A percentile compares a stretch with the other conserved stretches of the same genome.
Evolutionary conservation across 495 filamentous ascomycete genomes (phyloP).

Genomic region (Hypoxylon crocopeplum): DNA sequence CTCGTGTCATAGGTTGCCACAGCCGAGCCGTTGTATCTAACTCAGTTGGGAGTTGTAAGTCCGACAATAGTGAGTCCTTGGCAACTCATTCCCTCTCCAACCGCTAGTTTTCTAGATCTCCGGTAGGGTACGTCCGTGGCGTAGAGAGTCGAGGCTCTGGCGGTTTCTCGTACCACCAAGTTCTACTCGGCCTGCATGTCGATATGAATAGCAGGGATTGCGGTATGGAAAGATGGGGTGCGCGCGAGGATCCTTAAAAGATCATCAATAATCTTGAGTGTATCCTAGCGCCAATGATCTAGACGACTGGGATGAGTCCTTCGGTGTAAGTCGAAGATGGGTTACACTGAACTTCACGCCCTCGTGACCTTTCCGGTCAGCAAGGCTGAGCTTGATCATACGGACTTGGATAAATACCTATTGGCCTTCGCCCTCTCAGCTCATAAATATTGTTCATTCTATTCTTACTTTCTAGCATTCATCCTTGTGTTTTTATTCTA

Average conservation of each 20-base stretch:
- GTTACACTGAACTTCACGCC: conserved; percentile 18
- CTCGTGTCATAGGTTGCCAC: conserved; percentile 28
- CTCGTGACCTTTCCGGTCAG: conserved; percentile 33
- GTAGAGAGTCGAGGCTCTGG: conserved; percentile 12
- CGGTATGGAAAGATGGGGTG: conserved; percentile 27
- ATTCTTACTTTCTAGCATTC: too few relatives aligned
- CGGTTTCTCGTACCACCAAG: conserved; percentile 14
- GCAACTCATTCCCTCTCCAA: neutral
- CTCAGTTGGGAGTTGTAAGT: neutral
- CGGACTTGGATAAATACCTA: conserved; percentile 22
- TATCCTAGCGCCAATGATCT: conserved; percentile 19
- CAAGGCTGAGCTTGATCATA: conserved; percentile 29
- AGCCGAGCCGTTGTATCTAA: neutral
- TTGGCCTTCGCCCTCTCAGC: neutral
- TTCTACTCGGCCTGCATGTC: conserved; percentile 1
- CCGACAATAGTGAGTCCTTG: conserved; percentile 9
- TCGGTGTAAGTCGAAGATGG: conserved; percentile 11
- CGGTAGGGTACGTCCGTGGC: conserved; percentile 23
- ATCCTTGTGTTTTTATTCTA: neutral
- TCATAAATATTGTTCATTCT: neutral
- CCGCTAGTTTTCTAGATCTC: neutral
- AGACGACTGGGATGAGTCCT: neutral
- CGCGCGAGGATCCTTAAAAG: conserved; percentile 15
- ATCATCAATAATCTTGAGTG: conserved; percentile 14
- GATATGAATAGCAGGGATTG: conserved; percentile 25